Evolutionary conservation across 2,329 filamentous ascomycete genomes (phyloP), one percentile per base, ranked within the genome.

Genomic region (Ascosphaera acerosa): DNA sequence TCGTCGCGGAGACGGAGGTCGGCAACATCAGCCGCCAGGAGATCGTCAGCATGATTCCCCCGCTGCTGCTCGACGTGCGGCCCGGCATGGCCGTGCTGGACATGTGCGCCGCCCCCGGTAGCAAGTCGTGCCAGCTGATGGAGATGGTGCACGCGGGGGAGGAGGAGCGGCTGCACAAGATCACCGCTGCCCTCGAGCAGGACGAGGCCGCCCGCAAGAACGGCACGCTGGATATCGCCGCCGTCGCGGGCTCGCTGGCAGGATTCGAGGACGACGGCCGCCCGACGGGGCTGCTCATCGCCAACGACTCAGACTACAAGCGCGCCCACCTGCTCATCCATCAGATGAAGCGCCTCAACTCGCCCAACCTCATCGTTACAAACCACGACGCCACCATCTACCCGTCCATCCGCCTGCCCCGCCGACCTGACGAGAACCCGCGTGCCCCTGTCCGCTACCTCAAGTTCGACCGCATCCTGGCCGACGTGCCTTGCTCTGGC

Each of bases 11-110:
- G 61, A 92, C 87, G 3, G 81, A 76, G 34, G 81, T 94, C 15
- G 87, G 87, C 44, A 97, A 94, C 51, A 94, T 97, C 45, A 91
- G 77, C 53, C 70, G 87, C 44, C 87, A 97, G 54, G 87, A 97
- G 57, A 75, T 91, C 28, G 87, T 97, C 45, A 91, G 80, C 58
- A 97, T 97, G 87, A 94, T 97, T 38, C 87, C 87, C 16, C 87
- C 87, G 16, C 64, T 94, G 42, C 62, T 94, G 43, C 76, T 97
- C 61, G 82, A 94, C 45, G 63, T 94, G 31, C 69, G 70, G 42
- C 82, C 87, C 3, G 78, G 82, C 32, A 90, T 92, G 73, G 76
- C 74, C 2, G 82, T 92, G 6, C 58, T 97, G 42, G 87, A 97
- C 51, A 72, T 97, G 59, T 97, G 87, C 54, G 87, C 87, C 36